Percentiles rank a stretch among this genome's conserved stretches.
Conservation (phyloP, 2,329 filamentous ascomycete genomes). For the Aureobasidium zeae region DNA sequence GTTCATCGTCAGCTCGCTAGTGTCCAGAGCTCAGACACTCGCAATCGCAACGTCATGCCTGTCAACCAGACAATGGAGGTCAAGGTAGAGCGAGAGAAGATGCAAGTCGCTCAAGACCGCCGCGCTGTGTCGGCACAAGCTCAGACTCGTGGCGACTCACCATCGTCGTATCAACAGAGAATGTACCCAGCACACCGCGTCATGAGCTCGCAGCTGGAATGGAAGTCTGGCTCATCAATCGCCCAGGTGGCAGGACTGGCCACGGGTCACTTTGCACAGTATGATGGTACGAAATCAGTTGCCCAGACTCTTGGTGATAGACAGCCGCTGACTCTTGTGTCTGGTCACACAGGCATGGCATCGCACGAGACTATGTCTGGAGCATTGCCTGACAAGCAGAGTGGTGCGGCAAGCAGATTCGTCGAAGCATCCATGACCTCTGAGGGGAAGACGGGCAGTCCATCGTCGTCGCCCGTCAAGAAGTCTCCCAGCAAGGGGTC, state of each 20-base stretch:
- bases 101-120: constrained; percentile 9
- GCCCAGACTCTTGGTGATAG: constrained; percentile 8
- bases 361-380: constrained; percentile 3
- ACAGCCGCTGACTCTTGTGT: constrained; percentile 15
- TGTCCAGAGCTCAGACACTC: background rate
- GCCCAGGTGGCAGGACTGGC: constrained; percentile 26
- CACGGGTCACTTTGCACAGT: constrained; percentile 27
- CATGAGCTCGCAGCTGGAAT: constrained; percentile 27
- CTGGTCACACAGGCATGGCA: constrained; percentile 14
- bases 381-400: constrained; percentile 5
- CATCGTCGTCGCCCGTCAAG: constrained; percentile 15
- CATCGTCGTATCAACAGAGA: constrained; percentile 15
- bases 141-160: constrained; percentile 9
- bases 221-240: constrained; percentile 26
- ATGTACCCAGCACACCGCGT: constrained; percentile 20
- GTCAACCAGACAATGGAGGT: background rate
- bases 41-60: background rate
- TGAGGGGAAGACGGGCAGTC: constrained; percentile 11
- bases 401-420: constrained; percentile 13
- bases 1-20: constrained; percentile 16
- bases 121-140: constrained; percentile 17
- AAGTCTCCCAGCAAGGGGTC: constrained; percentile 25
- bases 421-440: constrained; percentile 16
- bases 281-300: constrained; percentile 24
- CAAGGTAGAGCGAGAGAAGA: background rate